phyloP scores from a whole-genome alignment of 331 rosid species.

The Acacia concinna region DNA sequence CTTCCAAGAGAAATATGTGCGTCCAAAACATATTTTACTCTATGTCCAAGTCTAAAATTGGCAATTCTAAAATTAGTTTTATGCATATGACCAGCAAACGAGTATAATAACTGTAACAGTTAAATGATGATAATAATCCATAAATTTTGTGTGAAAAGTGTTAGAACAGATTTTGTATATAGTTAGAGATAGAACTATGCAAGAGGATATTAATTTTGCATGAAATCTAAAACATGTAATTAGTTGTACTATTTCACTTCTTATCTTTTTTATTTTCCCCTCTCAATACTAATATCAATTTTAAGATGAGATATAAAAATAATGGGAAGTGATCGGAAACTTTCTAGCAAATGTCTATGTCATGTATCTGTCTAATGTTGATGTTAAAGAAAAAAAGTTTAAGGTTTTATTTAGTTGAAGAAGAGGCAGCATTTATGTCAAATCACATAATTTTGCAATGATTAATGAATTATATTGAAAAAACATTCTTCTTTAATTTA shows the following conservation, averaged over 20 bases:
- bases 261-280: background rate
- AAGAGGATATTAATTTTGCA: too few species aligned
- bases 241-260: too few species aligned
- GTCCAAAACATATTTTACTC: too few species aligned
- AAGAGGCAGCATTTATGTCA: slow-evolving; percentile 8
- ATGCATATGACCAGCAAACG: too few species aligned
- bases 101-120: too few species aligned
- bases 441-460: slow-evolving; percentile 35
- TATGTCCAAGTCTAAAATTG: too few species aligned
- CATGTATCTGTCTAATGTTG: background rate
- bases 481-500: too few species aligned
- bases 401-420: background rate
- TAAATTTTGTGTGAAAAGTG: too few species aligned
- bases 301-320: background rate
- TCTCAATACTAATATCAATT: background rate
- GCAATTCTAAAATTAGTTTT: too few species aligned
- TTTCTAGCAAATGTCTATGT: background rate
- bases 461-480: slow-evolving; percentile 10
- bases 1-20: too few species aligned
- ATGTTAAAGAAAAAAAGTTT: background rate
- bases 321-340: background rate
- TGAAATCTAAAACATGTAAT: background rate
- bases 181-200: too few species aligned
- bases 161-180: background rate
- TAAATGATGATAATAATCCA: too few species aligned